A percentile compares a stretch with the other conserved stretches of the same genome.
These are phyloP conservation scores for Pinguiococcus pyrenoidosus DNA, from an alignment of 108 stramenopile genomes.

Conservation along the genomic window DNA sequence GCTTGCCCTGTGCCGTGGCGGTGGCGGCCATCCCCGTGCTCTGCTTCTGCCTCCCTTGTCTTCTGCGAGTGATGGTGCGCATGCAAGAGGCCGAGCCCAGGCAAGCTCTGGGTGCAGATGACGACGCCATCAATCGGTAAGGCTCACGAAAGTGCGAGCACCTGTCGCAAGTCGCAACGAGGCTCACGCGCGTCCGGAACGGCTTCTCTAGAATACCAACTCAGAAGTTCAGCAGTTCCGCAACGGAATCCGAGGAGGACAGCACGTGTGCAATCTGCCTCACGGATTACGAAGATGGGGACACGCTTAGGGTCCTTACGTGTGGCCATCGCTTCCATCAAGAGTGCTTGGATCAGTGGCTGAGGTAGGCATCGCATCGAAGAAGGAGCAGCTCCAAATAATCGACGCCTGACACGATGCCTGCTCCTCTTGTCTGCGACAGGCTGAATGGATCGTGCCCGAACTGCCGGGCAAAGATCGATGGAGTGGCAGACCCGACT, in stretches of 20 bases:
- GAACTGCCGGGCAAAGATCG: too few species aligned
- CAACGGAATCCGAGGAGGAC: slow-evolving; percentile 8
- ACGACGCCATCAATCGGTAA: slow-evolving; percentile 12
- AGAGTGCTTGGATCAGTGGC: too few species aligned
- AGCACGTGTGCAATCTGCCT: slow-evolving; percentile 15
- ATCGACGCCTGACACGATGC: too few species aligned
- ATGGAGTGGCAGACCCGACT: too few species aligned
- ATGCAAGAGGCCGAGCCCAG: slow-evolving; percentile 12
- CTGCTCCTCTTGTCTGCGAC: too few species aligned
- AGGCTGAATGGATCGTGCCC: too few species aligned
- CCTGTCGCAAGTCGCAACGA: not conserved
- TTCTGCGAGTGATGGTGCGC: slow-evolving; percentile 34
- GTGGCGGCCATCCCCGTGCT: slow-evolving; percentile 36
- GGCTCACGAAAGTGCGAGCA: not conserved
- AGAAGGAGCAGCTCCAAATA: too few species aligned
- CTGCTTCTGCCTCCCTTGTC: slow-evolving; percentile 44
- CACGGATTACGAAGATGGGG: slow-evolving; percentile 5
- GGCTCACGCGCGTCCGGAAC: not conserved
- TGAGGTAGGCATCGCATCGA: too few species aligned
- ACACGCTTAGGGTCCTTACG: slow-evolving; percentile 9
- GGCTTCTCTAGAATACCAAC: not conserved
- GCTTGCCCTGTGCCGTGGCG: slow-evolving; percentile 39
- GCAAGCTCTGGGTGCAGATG: slow-evolving; percentile 18
- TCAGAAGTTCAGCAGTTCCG: slow-evolving; percentile 1
- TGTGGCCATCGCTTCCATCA: slow-evolving; percentile 16